Conservation (phyloP, 2,329 filamentous ascomycete genomes). For the Neonectria neomacrospora region DNA sequence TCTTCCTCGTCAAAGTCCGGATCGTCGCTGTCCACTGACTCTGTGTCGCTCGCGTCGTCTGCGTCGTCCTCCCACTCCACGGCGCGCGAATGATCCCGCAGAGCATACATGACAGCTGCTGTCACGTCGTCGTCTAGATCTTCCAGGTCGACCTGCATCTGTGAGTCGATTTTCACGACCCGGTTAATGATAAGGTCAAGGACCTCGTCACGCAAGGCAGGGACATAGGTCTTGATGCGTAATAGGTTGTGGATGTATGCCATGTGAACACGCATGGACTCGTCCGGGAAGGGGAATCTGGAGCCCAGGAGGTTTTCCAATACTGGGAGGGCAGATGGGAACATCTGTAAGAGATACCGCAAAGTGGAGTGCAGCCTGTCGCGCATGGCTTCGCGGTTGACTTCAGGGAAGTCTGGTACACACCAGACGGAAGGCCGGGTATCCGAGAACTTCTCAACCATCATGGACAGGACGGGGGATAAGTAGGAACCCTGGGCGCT, state of each 20-base stretch:
- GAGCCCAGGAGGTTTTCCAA: constrained; percentile 73
- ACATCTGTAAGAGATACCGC: constrained; percentile 79
- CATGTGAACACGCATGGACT: constrained; percentile 81
- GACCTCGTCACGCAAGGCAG: constrained; percentile 81
- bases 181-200: constrained; percentile 85
- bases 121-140: constrained; percentile 91
- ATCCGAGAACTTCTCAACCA: constrained; percentile 80
- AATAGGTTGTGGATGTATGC: constrained; percentile 90
- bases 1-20: constrained; percentile 72
- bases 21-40: constrained; percentile 78
- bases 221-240: constrained; percentile 78
- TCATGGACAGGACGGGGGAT: constrained; percentile 77
- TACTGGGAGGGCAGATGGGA: constrained; percentile 80
- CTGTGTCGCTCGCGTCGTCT: constrained; percentile 73
- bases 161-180: constrained; percentile 92
- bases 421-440: constrained; percentile 58
- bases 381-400: constrained; percentile 74
- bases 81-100: constrained; percentile 45
- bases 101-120: constrained; percentile 72
- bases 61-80: constrained; percentile 63
- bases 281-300: constrained; percentile 81
- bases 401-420: constrained; percentile 64
- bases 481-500: constrained; percentile 87
- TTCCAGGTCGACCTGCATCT: constrained; percentile 93
- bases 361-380: constrained; percentile 80